Percentiles rank a stretch among this genome's conserved stretches.
These are phyloP conservation scores for Calonectria montana DNA, from an alignment of 2,329 filamentous ascomycete genomes.

Conservation along the genomic window DNA sequence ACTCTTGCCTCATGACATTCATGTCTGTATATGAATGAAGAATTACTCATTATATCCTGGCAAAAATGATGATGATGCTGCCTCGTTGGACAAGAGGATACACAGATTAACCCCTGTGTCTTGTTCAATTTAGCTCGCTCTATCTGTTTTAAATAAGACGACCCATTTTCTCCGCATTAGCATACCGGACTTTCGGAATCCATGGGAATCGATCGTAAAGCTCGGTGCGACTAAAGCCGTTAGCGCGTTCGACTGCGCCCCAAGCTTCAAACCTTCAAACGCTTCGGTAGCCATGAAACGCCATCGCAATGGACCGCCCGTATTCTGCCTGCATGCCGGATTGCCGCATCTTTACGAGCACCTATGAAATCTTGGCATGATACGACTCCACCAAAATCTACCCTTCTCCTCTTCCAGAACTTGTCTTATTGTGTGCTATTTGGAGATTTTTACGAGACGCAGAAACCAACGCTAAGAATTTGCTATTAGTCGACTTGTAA, in stretches of 20 bases:
- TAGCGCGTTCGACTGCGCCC: not conserved
- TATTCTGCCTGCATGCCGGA: not conserved
- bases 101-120: no score
- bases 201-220: not conserved
- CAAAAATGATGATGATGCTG: no score
- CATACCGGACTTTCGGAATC: no score
- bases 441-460: not conserved
- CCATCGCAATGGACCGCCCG: not conserved
- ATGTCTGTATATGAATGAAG: no score
- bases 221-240: not conserved
- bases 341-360: not conserved
- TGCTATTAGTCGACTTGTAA: not conserved
- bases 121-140: no score
- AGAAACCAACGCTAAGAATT: not conserved
- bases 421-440: not conserved
- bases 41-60: no score
- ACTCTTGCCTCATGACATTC: no score
- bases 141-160: no score
- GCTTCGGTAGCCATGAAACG: not conserved
- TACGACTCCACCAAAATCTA: not conserved
- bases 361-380: not conserved
- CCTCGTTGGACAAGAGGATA: no score
- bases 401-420: not conserved
- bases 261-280: not conserved
- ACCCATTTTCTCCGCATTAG: no score